Base-by-base conservation (phyloP, 495 filamentous ascomycete genomes). In the Schizothecium vesticola region DNA sequence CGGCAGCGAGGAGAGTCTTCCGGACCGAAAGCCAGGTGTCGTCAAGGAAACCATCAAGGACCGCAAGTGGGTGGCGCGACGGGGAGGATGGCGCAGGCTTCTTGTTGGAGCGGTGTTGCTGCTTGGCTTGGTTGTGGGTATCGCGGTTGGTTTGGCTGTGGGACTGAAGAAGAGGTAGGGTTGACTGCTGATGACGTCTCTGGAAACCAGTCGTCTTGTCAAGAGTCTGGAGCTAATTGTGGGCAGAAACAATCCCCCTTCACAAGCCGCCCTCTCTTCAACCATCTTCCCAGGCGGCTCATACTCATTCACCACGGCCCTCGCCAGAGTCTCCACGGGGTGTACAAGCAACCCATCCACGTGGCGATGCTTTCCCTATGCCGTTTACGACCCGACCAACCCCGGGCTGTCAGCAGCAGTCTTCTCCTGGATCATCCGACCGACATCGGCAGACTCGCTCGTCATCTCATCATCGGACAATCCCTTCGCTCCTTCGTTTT, bases 401-500 rank as follows among this genome's bases (percentile, higher is more conserved):
- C 73, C 80, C 8, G 29, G 59, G 12, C 61, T 69, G 21, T 73
- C 79, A 16, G 67, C 71, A 5, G 81, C 85, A 1, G 83, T 78
- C 59, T 89, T 88, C 76, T 79, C 83, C 73, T 89, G 86, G 86
- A 80, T 85, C 66, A 87, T 89, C 67, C 65, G 36, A 10, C 72
- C 75, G 13, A 28, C 61, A 9, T 63, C 66, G 0, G 25, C 62
- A 31, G 72, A 70, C 65, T 67, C 72, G 55, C 83, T 78, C 73
- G 65, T 70, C 56, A 85, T 85, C 67, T 82, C 81, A 43, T 82
- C 80, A 11, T 81, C 80, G 24, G 66, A 76, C 33, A 84, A 87
- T 65, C 81, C 80, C 1, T 85, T 86, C 72, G 77, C 79, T 56
- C 93, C 94, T 0, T 84, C 86, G 11, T 97, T 97, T 73, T 83